Evolutionary conservation across 257 asterid genomes (phyloP).

Genomic region (Jasminum sambac): DNA sequence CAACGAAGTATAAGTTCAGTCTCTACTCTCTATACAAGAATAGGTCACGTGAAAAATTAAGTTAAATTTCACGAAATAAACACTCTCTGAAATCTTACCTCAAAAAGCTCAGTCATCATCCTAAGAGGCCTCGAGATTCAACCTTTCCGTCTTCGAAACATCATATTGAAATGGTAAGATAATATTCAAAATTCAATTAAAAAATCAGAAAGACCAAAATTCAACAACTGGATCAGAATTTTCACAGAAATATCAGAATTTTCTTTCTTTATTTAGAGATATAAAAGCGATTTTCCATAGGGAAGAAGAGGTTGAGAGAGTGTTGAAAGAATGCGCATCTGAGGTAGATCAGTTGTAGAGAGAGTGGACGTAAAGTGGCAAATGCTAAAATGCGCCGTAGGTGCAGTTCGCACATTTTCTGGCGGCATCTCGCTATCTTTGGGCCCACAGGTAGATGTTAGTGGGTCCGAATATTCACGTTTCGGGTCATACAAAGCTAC

Average conservation of each 20-base stretch:
- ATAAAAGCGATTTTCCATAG: slow-evolving; percentile 2
- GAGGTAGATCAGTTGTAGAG: slow-evolving; percentile 23
- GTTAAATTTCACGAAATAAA: slow-evolving; percentile 15
- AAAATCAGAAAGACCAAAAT: slow-evolving; percentile 4
- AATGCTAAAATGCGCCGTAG: slow-evolving; percentile 40
- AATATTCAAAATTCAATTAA: background rate
- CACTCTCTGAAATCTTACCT: slow-evolving; percentile 28
- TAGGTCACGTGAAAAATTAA: background rate
- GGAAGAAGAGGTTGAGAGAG: slow-evolving; percentile 24
- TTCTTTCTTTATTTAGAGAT: slow-evolving; percentile 29
- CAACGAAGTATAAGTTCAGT: background rate
- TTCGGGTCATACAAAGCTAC: slow-evolving; percentile 4
- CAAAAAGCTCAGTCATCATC: slow-evolving; percentile 15
- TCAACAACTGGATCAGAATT: background rate
- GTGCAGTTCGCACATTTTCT: slow-evolving; percentile 22
- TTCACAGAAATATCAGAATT: slow-evolving; percentile 26
- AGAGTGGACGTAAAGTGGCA: slow-evolving; percentile 26
- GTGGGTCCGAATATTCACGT: background rate
- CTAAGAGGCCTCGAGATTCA: slow-evolving; percentile 25
- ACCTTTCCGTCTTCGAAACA: slow-evolving; percentile 21
- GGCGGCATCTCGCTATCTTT: slow-evolving; percentile 22
- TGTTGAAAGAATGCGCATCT: slow-evolving; percentile 31
- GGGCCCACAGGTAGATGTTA: slow-evolving; percentile 29
- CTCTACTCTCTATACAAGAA: slow-evolving; percentile 2
- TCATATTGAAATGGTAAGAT: slow-evolving; percentile 8